A percentile compares a stretch with the other conserved stretches of the same genome.
Evolutionary conservation across 768 basidiomycete genomes (phyloP).

Genomic region (Kwoniella dendrophila): DNA sequence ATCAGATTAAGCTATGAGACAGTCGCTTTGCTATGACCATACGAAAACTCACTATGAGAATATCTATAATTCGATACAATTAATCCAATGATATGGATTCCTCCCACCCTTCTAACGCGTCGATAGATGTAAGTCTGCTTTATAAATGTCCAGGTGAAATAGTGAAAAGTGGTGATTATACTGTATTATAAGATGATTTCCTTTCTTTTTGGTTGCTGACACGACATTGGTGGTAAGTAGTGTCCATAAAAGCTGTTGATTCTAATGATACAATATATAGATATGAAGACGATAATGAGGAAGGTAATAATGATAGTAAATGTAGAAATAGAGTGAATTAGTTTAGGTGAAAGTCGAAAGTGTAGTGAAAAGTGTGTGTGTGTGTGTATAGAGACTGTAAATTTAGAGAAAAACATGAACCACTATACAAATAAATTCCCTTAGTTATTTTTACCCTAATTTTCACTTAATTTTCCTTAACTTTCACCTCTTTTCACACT

Average conservation of each 20-base stretch:
- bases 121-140: background rate
- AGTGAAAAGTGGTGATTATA: background rate
- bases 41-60: background rate
- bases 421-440: background rate
- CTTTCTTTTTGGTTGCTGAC: background rate
- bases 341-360: background rate
- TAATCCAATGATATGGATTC: background rate
- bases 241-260: too few relatives aligned
- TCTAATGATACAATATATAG: background rate
- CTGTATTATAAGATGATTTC: slow-evolving; percentile 3
- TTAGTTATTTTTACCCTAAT: background rate
- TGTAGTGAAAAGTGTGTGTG: background rate
- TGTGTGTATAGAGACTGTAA: too few relatives aligned
- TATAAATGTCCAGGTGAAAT: background rate
- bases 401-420: background rate
- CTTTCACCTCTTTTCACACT: too few relatives aligned
- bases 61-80: background rate
- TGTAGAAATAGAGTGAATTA: too few relatives aligned
- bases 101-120: background rate
- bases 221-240: background rate
- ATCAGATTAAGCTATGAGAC: background rate
- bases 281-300: background rate
- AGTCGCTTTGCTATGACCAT: background rate
- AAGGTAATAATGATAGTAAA: background rate
- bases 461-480: background rate